These are phyloP conservation scores for Tilletia walkeri DNA, from an alignment of 1,284 basidiomycete genomes.

Conservation along the genomic window DNA sequence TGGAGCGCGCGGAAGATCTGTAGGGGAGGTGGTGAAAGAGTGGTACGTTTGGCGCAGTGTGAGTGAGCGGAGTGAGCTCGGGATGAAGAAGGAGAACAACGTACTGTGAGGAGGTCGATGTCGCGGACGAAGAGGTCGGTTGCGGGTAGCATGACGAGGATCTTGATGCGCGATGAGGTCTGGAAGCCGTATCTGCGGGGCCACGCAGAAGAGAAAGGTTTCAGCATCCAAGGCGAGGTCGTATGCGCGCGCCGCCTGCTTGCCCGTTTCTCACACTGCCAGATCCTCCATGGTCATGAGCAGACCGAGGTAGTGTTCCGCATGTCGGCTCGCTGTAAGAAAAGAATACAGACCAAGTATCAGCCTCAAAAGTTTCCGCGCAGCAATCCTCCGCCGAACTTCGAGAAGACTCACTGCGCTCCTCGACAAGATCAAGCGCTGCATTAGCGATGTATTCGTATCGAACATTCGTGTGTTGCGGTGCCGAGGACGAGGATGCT, in stretches of 20 bases:
- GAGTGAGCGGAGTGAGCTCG: background rate
- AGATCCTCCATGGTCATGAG: constrained; percentile 56
- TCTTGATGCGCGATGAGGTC: constrained; percentile 52
- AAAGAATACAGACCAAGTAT: background rate
- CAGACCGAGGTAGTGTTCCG: constrained; percentile 55
- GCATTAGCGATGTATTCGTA: constrained; percentile 56
- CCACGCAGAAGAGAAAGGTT: no score
- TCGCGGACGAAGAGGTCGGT: constrained; percentile 54
- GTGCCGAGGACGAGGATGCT: constrained; percentile 7
- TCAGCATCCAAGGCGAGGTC: no score
- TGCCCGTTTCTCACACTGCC: constrained; percentile 42
- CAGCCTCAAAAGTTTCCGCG: background rate
- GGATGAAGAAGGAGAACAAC: background rate
- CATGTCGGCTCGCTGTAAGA: constrained; percentile 32
- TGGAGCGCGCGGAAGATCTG: constrained; percentile 56
- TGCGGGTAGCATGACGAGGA: constrained; percentile 51
- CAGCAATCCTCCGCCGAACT: no score
- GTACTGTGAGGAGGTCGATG: constrained; percentile 51
- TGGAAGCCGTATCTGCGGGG: constrained; percentile 54
- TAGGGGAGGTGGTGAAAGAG: background rate
- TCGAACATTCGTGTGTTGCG: constrained; percentile 31
- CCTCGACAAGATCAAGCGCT: constrained; percentile 55
- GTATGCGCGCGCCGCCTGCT: no score
- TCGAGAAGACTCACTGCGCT: constrained; percentile 39
- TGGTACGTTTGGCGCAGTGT: background rate